phyloP scores from a whole-genome alignment of 2,329 filamentous ascomycete genomes.

The Dothideomycetes sp. region DNA sequence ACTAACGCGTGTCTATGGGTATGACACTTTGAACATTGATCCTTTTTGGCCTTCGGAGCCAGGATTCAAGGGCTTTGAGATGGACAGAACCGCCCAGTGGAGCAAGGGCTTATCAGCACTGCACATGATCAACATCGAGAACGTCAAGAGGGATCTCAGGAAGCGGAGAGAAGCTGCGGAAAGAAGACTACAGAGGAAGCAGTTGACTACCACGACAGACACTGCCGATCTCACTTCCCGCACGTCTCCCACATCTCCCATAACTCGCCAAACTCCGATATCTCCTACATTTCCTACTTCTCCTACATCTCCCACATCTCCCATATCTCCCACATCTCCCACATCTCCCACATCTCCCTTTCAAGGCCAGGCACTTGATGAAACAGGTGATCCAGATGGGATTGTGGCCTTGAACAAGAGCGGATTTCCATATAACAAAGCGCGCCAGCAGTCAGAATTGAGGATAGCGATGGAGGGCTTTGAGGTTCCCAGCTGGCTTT shows the following conservation, averaged over 20 bases:
- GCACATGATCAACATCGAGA: not conserved
- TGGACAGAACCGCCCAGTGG: not conserved
- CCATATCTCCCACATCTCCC: not conserved
- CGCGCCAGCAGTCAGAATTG: not conserved
- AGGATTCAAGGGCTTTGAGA: no score
- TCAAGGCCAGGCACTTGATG: no score
- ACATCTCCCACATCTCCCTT: not conserved
- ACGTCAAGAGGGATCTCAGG: not conserved
- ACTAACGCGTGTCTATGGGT: not conserved
- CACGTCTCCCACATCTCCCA: no score
- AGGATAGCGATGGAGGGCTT: not conserved
- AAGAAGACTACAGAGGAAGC: no score
- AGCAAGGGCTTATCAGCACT: not conserved
- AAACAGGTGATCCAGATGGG: no score
- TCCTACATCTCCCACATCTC: not conserved
- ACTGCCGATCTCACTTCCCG: no score
- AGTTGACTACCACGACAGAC: no score
- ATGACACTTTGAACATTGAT: not conserved
- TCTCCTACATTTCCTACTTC: not conserved
- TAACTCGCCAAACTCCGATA: no score
- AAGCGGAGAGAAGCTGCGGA: not conserved
- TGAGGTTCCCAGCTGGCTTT: not conserved
- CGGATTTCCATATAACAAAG: not conserved
- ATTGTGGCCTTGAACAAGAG: not conserved
- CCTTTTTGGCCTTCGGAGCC: no score